Conservation (phyloP, 257 asterid genomes). For the Knoxia roxburghii region DNA sequence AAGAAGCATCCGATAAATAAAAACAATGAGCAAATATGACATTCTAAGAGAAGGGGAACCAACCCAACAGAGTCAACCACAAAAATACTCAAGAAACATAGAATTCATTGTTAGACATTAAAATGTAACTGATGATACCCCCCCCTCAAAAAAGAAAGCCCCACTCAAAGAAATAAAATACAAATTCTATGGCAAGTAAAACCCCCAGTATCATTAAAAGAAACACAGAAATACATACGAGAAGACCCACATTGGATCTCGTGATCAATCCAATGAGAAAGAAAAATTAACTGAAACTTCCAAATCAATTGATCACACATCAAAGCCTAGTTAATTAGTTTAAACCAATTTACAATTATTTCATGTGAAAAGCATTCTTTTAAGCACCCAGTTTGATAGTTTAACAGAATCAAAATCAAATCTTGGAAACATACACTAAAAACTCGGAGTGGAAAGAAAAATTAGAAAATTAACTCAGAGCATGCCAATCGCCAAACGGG, state of each 20-base stretch:
- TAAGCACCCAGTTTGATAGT: conserved; percentile 5
- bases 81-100: neutral
- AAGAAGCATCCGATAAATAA: neutral
- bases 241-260: neutral
- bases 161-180: neutral
- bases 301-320: conserved; percentile 3
- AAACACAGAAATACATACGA: neutral
- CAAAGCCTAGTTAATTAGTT: neutral
- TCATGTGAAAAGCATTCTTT: conserved; percentile 9
- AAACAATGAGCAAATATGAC: neutral
- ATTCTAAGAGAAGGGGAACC: too few relatives aligned
- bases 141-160: neutral
- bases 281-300: neutral
- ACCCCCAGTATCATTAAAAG: neutral
- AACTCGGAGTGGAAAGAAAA: conserved; percentile 7
- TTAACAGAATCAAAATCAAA: conserved; percentile 12
- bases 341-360: conserved; percentile 15
- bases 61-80: too few relatives aligned
- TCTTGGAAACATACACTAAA: conserved; percentile 16
- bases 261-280: neutral
- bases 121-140: neutral
- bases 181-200: neutral
- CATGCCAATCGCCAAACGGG: conserved; percentile 13
- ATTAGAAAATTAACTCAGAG: conserved; percentile 10
- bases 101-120: neutral